Base-by-base conservation (phyloP, 1,139 yeast species). In the Debaryomycetaceae sp. region DNA sequence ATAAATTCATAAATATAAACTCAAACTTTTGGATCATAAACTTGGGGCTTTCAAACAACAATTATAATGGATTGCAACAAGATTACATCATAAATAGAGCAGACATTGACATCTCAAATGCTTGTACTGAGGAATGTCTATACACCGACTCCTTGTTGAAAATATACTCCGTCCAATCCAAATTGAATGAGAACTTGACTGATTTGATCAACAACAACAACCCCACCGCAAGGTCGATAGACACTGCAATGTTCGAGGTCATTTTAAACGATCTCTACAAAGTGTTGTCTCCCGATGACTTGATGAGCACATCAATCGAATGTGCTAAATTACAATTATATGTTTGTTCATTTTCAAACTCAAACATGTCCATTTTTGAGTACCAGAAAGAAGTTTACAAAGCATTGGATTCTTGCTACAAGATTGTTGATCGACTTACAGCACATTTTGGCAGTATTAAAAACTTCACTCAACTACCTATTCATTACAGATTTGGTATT, bases 11-110 rank as follows among this genome's bases (percentile, higher is more conserved):
- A 32, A 66, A 67, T 44, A 65, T 72, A 39, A 68, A 70, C 49
- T 66, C 75, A 9, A 70, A 68, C 50, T 69, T 67, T 53, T 72
- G 76, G 77, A 56, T 70, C 37, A 67, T 68, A 5, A 60, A 62
- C 43, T 60, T 70, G 40, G 75, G 76, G 2, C 53, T 70, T 35
- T 58, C 73, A 17, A 67, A 67, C 43, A 59, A 67, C 39, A 64
- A 64, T 47, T 61, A 61, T 39, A 66, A 67, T 47, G 75, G 75
- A 3, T 61, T 63, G 38, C 65, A 67, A 37, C 70, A 69, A 39
- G 77, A 72, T 47, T 70, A 64, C 45, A 67, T 70, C 29, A 58
- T 70, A 35, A 66, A 67, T 48, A 64, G 63, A 41, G 58, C 67
- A 19, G 63, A 56, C 45, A 50, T 57, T 15, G 70, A 65, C 39